These are phyloP conservation scores for Heterobasidion irregulare DNA, from an alignment of 1,284 basidiomycete species.

Conservation along the genomic window DNA sequence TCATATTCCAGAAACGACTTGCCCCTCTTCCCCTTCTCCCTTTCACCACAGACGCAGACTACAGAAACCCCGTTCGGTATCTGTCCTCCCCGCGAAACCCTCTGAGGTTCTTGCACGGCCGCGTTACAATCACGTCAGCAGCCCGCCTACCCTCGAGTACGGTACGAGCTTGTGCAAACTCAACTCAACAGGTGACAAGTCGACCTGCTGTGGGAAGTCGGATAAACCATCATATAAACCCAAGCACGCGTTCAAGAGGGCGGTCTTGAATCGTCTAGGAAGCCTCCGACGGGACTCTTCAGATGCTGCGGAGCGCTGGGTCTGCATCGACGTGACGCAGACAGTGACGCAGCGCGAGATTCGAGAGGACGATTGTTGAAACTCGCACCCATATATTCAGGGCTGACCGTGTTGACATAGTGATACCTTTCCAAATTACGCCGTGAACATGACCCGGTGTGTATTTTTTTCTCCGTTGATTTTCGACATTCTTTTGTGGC, in stretches of 20 bases:
- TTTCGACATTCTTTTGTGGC: too few species aligned
- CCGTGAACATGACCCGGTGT: too few species aligned
- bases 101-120: slow-evolving; percentile 21
- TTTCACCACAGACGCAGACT: slow-evolving; percentile 3
- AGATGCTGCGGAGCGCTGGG: not conserved
- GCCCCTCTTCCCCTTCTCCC: slow-evolving; percentile 7
- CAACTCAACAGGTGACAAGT: not conserved
- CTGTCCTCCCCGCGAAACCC: slow-evolving; percentile 17
- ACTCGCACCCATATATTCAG: not conserved
- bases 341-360: not conserved
- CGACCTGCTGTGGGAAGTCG: not conserved
- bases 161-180: not conserved
- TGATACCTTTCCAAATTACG: too few species aligned
- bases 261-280: not conserved
- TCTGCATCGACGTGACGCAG: not conserved
- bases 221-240: not conserved
- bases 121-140: slow-evolving; percentile 20
- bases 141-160: not conserved
- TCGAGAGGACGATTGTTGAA: not conserved
- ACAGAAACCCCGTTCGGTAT: not conserved
- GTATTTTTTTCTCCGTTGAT: too few species aligned
- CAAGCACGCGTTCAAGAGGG: not conserved
- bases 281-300: not conserved
- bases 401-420: too few species aligned
- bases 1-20: slow-evolving; percentile 3